These are phyloP conservation scores for Plasmodium yoelii DNA, from an alignment of 169 alveolate species.

Conservation along the genomic window DNA sequence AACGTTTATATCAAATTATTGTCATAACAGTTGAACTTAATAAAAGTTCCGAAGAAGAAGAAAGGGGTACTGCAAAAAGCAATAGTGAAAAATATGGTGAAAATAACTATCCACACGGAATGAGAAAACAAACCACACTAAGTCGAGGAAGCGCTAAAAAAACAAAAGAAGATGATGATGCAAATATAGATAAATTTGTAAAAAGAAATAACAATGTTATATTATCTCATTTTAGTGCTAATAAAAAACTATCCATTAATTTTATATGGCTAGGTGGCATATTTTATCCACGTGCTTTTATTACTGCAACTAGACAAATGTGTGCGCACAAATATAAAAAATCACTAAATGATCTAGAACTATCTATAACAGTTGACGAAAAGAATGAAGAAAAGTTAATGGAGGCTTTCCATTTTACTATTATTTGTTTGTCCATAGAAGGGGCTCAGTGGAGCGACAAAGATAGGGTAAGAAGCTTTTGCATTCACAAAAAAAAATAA, in stretches of 20 bases:
- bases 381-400: conserved; percentile 72
- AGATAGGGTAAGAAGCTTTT: conserved; percentile 26
- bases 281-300: conserved; percentile 92
- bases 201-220: conserved; percentile 63
- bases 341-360: conserved; percentile 90
- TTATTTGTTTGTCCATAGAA: conserved; percentile 88
- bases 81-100: neutral
- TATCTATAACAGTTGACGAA: conserved; percentile 80
- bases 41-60: neutral
- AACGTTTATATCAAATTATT: conserved; percentile 70
- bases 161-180: conserved; percentile 3
- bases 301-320: conserved; percentile 92
- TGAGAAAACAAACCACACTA: neutral
- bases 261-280: conserved; percentile 92
- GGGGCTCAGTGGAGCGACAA: conserved; percentile 87
- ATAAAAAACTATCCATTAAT: conserved; percentile 56
- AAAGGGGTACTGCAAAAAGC: neutral
- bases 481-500: neutral
- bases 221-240: conserved; percentile 54
- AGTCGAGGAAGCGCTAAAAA: neutral
- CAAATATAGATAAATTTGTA: conserved; percentile 24
- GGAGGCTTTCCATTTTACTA: conserved; percentile 81
- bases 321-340: conserved; percentile 86
- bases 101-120: too few species aligned
- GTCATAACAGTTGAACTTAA: conserved; percentile 67